Percentiles rank a stretch among this genome's conserved stretches.
These are phyloP conservation scores for Ophioceras dolichostomum DNA, from an alignment of 2,329 filamentous ascomycete genomes.

Conservation along the genomic window DNA sequence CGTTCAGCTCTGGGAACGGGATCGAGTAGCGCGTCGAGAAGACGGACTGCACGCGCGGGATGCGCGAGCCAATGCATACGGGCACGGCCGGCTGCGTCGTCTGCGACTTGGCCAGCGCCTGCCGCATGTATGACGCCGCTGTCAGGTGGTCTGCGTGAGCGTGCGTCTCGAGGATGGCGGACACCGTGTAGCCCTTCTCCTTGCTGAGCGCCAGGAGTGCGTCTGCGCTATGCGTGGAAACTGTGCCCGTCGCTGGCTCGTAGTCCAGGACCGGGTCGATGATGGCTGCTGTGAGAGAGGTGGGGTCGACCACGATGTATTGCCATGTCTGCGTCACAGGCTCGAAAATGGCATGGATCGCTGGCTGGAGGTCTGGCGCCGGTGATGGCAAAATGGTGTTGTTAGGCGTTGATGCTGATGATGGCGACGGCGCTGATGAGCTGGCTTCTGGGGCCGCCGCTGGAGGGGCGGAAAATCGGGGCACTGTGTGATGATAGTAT, in stretches of 20 bases:
- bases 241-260: slow-evolving; percentile 23
- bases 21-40: slow-evolving; percentile 39
- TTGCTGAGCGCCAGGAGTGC: slow-evolving; percentile 28
- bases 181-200: slow-evolving; percentile 32
- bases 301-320: slow-evolving; percentile 44
- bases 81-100: slow-evolving; percentile 23
- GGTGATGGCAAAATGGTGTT: not conserved
- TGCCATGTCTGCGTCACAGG: slow-evolving; percentile 41
- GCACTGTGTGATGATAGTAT: not conserved
- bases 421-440: not conserved
- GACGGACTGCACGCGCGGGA: slow-evolving; percentile 33
- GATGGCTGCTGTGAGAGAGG: slow-evolving; percentile 34
- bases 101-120: slow-evolving; percentile 22
- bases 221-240: slow-evolving; percentile 42
- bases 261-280: slow-evolving; percentile 53
- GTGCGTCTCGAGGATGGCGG: slow-evolving; percentile 49
- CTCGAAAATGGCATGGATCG: slow-evolving; percentile 25
- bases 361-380: slow-evolving; percentile 14
- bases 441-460: not conserved
- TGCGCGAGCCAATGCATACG: slow-evolving; percentile 44
- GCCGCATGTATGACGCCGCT: slow-evolving; percentile 44
- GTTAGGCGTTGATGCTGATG: not conserved
- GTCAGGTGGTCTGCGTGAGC: slow-evolving; percentile 49
- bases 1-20: slow-evolving; percentile 23
- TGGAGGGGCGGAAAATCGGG: too few species aligned